Evolutionary conservation across 2,329 filamentous ascomycete genomes (phyloP).

Genomic region (Pseudogymnoascus sp.): DNA sequence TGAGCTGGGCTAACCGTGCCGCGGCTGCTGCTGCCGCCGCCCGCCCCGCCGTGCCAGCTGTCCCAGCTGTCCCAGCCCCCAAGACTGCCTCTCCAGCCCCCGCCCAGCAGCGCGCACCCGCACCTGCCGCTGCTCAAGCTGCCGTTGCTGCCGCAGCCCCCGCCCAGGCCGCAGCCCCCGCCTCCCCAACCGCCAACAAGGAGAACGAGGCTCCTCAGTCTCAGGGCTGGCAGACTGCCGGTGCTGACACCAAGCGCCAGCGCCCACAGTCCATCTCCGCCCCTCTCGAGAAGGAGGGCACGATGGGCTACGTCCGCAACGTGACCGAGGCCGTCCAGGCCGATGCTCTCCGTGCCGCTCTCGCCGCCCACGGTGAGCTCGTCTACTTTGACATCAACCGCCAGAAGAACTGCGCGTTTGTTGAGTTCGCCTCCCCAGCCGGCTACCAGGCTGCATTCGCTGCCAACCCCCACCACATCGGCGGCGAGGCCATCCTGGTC

Average conservation of each 20-base stretch:
- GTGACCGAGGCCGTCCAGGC: constrained; percentile 83
- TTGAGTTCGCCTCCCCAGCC: constrained; percentile 78
- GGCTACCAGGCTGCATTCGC: constrained; percentile 77
- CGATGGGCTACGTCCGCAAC: constrained; percentile 89
- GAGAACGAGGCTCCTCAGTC: constrained; percentile 27
- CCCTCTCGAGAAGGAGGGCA: constrained; percentile 64
- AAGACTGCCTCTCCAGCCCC: constrained; percentile 50
- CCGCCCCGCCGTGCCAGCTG: constrained; percentile 42
- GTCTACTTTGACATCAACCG: constrained; percentile 73
- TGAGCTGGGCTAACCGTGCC: constrained; percentile 69
- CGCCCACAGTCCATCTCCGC: constrained; percentile 61
- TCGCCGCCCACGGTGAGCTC: constrained; percentile 67
- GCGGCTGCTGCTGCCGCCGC: constrained; percentile 52
- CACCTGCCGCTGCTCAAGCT: constrained; percentile 38
- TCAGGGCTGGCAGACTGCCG: constrained; percentile 75
- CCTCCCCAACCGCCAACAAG: constrained; percentile 39
- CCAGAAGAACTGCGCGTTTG: constrained; percentile 93
- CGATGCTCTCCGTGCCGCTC: constrained; percentile 61
- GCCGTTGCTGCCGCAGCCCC: constrained; percentile 32
- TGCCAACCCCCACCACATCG: constrained; percentile 80
- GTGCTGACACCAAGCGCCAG: constrained; percentile 70
- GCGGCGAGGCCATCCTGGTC: constrained; percentile 74
- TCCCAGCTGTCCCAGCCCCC: constrained; percentile 40
- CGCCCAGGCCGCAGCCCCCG: constrained; percentile 43
- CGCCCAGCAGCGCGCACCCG: constrained; percentile 46